Evolutionary conservation across 1,284 basidiomycete genomes (phyloP).

Genomic region (Pyrrhoderma lamaoense): DNA sequence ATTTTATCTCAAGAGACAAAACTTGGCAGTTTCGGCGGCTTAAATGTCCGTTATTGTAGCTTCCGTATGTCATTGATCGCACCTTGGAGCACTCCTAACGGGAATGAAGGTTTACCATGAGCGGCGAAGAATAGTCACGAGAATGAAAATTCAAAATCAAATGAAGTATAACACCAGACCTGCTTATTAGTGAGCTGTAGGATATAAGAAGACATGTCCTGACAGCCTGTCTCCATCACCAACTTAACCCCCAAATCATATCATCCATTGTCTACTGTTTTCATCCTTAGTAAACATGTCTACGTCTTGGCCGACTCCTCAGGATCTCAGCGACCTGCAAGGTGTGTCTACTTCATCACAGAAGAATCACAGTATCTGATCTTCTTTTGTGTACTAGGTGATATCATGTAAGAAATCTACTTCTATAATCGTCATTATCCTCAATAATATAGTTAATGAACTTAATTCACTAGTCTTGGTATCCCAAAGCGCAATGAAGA

Average conservation of each 20-base stretch:
- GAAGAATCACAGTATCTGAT: not conserved
- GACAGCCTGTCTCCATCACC: not conserved
- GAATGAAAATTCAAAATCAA: too few relatives aligned
- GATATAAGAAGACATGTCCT: not conserved
- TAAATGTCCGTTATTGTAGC: too few relatives aligned
- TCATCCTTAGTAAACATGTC: slow-evolving; percentile 1
- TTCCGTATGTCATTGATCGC: too few relatives aligned
- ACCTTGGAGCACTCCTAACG: too few relatives aligned
- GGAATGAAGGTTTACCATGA: too few relatives aligned
- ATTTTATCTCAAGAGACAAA: too few relatives aligned
- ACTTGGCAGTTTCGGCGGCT: too few relatives aligned
- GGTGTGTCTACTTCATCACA: slow-evolving; percentile 2
- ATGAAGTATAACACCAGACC: too few relatives aligned
- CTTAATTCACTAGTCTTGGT: slow-evolving; percentile 12
- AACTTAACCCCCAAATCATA: not conserved
- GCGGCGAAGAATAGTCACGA: too few relatives aligned
- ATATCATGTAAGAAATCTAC: slow-evolving; percentile 12
- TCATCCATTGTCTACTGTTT: not conserved
- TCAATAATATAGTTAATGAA: not conserved
- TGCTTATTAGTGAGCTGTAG: too few relatives aligned
- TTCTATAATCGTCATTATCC: not conserved
- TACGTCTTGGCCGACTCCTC: slow-evolving; percentile 14
- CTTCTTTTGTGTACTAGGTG: slow-evolving; percentile 2
- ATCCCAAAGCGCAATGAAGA: slow-evolving; percentile 26
- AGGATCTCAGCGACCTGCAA: slow-evolving; percentile 18